A percentile compares a stretch with the other conserved stretches of the same genome.
phyloP scores from a whole-genome alignment of 2,329 filamentous ascomycete species.

The Chalaropsis thielavioides region DNA sequence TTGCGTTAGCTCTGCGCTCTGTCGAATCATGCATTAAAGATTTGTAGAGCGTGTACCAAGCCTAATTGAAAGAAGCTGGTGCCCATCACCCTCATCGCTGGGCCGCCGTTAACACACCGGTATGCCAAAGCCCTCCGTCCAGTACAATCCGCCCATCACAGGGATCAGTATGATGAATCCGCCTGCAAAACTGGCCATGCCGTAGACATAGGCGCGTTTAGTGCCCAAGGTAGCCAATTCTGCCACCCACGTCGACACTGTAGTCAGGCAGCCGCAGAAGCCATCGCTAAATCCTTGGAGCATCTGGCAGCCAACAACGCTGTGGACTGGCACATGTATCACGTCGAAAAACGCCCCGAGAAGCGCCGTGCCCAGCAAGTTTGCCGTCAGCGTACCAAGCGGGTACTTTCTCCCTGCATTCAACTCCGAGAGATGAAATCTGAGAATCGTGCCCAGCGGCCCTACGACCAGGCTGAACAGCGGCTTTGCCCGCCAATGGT shows the following conservation, averaged over 20 bases:
- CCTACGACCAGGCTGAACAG: conserved; percentile 71
- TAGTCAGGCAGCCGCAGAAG: conserved; percentile 52
- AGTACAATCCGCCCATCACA: conserved; percentile 62
- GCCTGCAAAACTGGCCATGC: conserved; percentile 41
- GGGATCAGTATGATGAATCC: conserved; percentile 47
- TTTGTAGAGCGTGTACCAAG: no score
- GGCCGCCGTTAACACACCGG: conserved; percentile 25
- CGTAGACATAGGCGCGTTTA: conserved; percentile 53
- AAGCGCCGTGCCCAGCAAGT: conserved; percentile 61
- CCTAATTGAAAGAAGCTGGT: no score
- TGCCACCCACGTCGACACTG: conserved; percentile 51
- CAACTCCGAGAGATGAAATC: conserved; percentile 56
- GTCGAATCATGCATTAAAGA: no score
- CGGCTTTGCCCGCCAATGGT: conserved; percentile 60
- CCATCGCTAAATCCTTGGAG: conserved; percentile 53
- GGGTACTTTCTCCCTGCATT: conserved; percentile 69
- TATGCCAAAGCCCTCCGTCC: conserved; percentile 44
- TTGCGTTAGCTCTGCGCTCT: no score
- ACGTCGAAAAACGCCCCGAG: conserved; percentile 67
- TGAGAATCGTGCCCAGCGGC: conserved; percentile 59
- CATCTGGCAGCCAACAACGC: conserved; percentile 50
- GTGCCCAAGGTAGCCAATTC: conserved; percentile 41
- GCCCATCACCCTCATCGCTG: neutral
- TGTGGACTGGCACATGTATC: conserved; percentile 46
- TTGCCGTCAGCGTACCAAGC: conserved; percentile 71